Evolutionary conservation across 495 filamentous ascomycete species (phyloP), one percentile per base, ranked within the genome.

Genomic region (Lepidopterella palustris): DNA sequence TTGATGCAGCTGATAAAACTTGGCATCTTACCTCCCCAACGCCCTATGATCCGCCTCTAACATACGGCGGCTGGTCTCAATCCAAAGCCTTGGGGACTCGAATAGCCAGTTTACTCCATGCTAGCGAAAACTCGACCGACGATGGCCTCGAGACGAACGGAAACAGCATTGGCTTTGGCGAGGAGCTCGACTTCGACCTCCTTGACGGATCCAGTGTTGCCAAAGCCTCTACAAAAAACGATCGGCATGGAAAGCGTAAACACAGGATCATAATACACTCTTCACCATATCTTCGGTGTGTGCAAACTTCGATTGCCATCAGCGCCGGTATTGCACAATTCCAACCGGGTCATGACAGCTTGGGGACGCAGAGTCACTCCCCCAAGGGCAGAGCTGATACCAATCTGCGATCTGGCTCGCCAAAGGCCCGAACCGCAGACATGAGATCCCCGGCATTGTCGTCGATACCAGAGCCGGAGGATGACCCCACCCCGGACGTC

Each of bases 11-110:
- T 60, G 90, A 97, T 76, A 88, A 89, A 68, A 80, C 90, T 72
- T 99, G 93, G 93, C 91, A 97, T 74, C 79, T 96, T 11, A 86
- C 88, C n/a, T 95, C 95, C 4, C 86, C 91, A 3, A 92, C 88
- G 3, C 95, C 93, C 4, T 97, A 97, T 76, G 92, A 99, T 60
- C 88, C 93, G 45, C 93, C 95, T 42, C 80, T 99, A 48, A 96
- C 92, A 15, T 97, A 96, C 68, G 87, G 90, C 60, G 93, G 93
- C 45, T 97, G 92, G 91, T 81, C 82, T 20, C 92, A 97, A 69
- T 84, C 87, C 52, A 85, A 86, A 59, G 83, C 82, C 8, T 76
- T 97, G 2, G 93, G 93, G 3, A 76, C 79, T 18, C 83, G 90
- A 39, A 96, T 99, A 56, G 85, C 84, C 2, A 82, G 76, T 60